Conservation (phyloP, 2,329 filamentous ascomycete genomes). For the Colletotrichum cordylinicola region DNA sequence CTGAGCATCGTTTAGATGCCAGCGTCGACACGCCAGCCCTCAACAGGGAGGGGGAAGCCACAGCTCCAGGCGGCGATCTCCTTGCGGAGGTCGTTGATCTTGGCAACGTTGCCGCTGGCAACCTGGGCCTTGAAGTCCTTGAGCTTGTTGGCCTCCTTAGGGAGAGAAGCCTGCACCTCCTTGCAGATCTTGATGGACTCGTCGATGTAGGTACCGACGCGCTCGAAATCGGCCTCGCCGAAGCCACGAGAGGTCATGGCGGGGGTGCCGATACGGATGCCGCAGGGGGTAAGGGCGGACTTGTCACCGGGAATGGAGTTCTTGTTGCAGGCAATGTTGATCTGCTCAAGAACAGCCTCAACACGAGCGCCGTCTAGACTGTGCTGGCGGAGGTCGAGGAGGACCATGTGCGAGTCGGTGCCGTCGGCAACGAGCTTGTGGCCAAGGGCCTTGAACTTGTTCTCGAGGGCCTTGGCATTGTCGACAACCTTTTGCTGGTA, state of each 20-base stretch:
- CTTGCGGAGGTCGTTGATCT: constrained; percentile 85
- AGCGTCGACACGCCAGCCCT: constrained; percentile 70
- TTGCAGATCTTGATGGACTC: constrained; percentile 87
- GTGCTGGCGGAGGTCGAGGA: constrained; percentile 89
- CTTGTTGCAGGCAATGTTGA: constrained; percentile 99
- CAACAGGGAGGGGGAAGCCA: constrained; percentile 90
- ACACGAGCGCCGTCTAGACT: constrained; percentile 91
- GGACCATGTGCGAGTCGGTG: constrained; percentile 97
- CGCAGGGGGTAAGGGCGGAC: constrained; percentile 91
- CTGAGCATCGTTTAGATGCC: constrained; percentile 52
- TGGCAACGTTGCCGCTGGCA: constrained; percentile 74
- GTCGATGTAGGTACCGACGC: constrained; percentile 89
- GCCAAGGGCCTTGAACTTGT: constrained; percentile 82
- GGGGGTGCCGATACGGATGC: constrained; percentile 94
- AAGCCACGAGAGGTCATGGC: constrained; percentile 98
- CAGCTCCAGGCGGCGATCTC: constrained; percentile 89
- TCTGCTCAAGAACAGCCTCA: constrained; percentile 94
- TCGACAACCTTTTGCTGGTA: constrained; percentile 93
- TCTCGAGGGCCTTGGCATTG: constrained; percentile 92
- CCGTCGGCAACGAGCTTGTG: constrained; percentile 96
- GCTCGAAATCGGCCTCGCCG: constrained; percentile 88
- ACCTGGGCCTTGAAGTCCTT: constrained; percentile 99
- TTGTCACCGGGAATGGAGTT: constrained; percentile 98
- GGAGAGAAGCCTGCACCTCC: constrained; percentile 81
- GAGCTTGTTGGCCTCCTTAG: constrained; percentile 98